Conservation (phyloP, 2,329 filamentous ascomycete species). For the Zasmidium cellare region DNA sequence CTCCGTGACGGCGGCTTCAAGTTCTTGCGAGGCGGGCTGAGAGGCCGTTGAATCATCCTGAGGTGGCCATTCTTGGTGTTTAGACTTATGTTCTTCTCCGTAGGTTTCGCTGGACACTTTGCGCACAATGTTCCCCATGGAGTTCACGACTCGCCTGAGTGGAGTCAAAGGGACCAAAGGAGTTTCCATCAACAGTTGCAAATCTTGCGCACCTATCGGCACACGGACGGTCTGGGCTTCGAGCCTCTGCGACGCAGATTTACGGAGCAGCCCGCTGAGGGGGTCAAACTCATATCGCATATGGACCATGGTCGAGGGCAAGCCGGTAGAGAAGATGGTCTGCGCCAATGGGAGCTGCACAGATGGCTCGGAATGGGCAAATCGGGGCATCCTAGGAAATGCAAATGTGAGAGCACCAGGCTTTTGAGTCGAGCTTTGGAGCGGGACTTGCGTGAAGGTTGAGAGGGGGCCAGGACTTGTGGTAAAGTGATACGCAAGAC, state of each 20-base stretch:
- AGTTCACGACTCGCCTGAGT: conserved; percentile 62
- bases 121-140: conserved; percentile 77
- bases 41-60: neutral
- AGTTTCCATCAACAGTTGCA: conserved; percentile 5
- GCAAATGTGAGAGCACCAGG: conserved; percentile 30
- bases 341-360: conserved; percentile 67
- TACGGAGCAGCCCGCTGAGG: conserved; percentile 8
- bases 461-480: conserved; percentile 13
- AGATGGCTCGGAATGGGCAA: neutral
- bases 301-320: conserved; percentile 56
- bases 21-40: conserved; percentile 68
- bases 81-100: neutral
- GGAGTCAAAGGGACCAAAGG: conserved; percentile 58
- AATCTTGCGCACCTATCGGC: conserved; percentile 7
- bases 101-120: conserved; percentile 32
- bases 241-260: conserved; percentile 15
- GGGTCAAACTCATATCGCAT: conserved; percentile 25
- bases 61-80: neutral
- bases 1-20: conserved; percentile 64
- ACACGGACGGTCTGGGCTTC: conserved; percentile 23
- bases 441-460: conserved; percentile 9
- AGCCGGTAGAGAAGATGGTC: conserved; percentile 73
- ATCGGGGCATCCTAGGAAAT: conserved; percentile 5
- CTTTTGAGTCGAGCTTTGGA: conserved; percentile 25
- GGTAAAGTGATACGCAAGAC: conserved; percentile 30